Percentiles rank a stretch among this genome's conserved stretches.
Conservation (phyloP, 2,329 filamentous ascomycete genomes). For the Acrodontium crateriforme region DNA sequence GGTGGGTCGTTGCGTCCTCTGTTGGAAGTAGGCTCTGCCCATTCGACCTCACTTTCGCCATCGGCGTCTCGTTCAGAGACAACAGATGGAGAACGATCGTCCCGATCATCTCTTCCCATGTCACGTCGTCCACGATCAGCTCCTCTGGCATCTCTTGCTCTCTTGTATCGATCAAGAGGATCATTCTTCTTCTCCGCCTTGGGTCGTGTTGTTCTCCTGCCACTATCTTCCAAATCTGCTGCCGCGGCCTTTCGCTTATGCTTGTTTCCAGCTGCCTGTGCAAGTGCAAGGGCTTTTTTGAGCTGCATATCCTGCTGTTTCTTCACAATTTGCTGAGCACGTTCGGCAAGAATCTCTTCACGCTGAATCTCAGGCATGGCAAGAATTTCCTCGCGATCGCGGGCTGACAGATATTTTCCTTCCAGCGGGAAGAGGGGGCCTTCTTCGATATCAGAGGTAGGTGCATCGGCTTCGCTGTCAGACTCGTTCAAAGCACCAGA, state of each 20-base stretch:
- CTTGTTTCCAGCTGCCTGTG: conserved; percentile 41
- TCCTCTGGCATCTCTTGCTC: conserved; percentile 46
- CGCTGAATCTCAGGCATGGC: conserved; percentile 79
- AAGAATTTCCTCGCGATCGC: conserved; percentile 52
- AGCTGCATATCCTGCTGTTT: conserved; percentile 72
- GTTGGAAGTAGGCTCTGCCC: conserved; percentile 40
- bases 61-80: conserved; percentile 43
- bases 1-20: conserved; percentile 44
- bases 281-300: conserved; percentile 50
- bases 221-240: conserved; percentile 67
- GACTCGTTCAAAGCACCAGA: conserved; percentile 87
- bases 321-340: conserved; percentile 67
- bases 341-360: conserved; percentile 79
- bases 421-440: conserved; percentile 71
- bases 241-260: conserved; percentile 59
- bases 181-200: conserved; percentile 35
- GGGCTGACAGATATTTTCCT: conserved; percentile 55
- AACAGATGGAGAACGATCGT: conserved; percentile 28
- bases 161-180: conserved; percentile 58
- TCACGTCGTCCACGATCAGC: conserved; percentile 32
- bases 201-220: conserved; percentile 44
- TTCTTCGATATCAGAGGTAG: conserved; percentile 32
- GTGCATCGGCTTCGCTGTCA: conserved; percentile 42
- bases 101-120: conserved; percentile 31
- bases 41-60: conserved; percentile 68